Conservation (phyloP, 2,329 filamentous ascomycete species). For the Ophiosphaerella korrae region DNA sequence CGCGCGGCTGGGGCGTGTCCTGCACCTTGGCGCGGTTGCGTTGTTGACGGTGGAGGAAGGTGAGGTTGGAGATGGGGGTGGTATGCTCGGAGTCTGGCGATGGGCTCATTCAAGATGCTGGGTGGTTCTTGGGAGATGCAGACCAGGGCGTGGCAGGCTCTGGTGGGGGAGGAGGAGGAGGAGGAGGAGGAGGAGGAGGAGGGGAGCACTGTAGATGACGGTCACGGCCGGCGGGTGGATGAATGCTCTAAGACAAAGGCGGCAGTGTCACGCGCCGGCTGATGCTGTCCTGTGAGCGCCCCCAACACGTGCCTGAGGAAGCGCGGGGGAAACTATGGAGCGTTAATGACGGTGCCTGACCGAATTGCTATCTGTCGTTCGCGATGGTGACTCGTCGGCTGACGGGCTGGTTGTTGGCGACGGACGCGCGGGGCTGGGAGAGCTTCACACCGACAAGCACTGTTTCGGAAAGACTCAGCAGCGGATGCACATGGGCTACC, state of each 20-base stretch:
- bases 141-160: constrained; percentile 13
- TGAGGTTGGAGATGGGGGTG: constrained; percentile 41
- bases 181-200: constrained; percentile 15
- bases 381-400: constrained; percentile 3
- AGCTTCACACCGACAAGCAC: constrained; percentile 13
- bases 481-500: constrained; percentile 14
- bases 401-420: constrained; percentile 12
- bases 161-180: constrained; percentile 9
- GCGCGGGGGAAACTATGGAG: background rate
- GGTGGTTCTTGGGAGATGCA: constrained; percentile 5
- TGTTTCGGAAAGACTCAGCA: constrained; percentile 22
- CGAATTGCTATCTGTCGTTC: constrained; percentile 14
- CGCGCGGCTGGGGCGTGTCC: constrained; percentile 43
- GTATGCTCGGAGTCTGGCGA: constrained; percentile 42
- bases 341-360: constrained; percentile 18
- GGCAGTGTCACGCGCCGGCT: constrained; percentile 32
- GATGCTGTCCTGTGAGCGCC: constrained; percentile 2
- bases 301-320: constrained; percentile 22
- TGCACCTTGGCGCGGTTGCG: constrained; percentile 40
- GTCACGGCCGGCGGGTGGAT: constrained; percentile 12
- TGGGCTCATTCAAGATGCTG: constrained; percentile 47
- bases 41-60: constrained; percentile 44
- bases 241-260: constrained; percentile 21
- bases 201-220: constrained; percentile 14
- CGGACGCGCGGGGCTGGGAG: constrained; percentile 21